phyloP scores from a whole-genome alignment of 768 basidiomycete species.

The Suillus subalutaceus region DNA sequence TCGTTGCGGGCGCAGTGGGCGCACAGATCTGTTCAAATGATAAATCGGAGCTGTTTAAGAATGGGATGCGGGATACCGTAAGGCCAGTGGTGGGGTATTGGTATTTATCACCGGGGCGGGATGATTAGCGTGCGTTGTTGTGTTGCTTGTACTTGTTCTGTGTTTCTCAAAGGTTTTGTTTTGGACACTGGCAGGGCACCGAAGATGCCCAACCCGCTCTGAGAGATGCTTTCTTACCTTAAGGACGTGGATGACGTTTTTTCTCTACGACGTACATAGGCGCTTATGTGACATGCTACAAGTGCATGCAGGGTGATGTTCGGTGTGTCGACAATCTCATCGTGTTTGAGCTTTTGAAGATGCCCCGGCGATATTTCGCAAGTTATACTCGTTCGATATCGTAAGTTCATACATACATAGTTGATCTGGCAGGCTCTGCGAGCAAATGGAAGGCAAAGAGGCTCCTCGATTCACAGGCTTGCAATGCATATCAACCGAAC shows the following conservation, averaged over 20 bases:
- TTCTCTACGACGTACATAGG: no score
- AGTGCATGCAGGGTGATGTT: no score
- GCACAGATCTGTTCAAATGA: slow-evolving; percentile 35
- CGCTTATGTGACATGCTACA: no score
- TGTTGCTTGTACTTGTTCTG: background rate
- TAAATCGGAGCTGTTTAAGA: slow-evolving; percentile 34
- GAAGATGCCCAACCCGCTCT: background rate
- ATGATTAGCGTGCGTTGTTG: background rate
- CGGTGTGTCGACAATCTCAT: no score
- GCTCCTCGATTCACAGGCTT: no score
- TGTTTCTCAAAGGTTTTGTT: background rate
- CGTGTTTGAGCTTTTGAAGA: no score
- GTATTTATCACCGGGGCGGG: slow-evolving; percentile 21
- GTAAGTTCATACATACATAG: no score
- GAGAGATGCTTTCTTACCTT: background rate
- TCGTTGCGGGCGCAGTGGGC: slow-evolving; percentile 36
- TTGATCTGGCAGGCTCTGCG: no score
- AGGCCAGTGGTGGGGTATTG: slow-evolving; percentile 37
- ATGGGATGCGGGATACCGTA: slow-evolving; percentile 36
- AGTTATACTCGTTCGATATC: no score
- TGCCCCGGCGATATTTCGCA: no score
- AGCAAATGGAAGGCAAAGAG: no score
- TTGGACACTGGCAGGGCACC: background rate
- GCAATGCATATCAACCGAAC: no score
- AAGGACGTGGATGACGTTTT: background rate